These are phyloP conservation scores for Echites panduratus DNA, from an alignment of 257 asterid genomes.

Conservation along the genomic window DNA sequence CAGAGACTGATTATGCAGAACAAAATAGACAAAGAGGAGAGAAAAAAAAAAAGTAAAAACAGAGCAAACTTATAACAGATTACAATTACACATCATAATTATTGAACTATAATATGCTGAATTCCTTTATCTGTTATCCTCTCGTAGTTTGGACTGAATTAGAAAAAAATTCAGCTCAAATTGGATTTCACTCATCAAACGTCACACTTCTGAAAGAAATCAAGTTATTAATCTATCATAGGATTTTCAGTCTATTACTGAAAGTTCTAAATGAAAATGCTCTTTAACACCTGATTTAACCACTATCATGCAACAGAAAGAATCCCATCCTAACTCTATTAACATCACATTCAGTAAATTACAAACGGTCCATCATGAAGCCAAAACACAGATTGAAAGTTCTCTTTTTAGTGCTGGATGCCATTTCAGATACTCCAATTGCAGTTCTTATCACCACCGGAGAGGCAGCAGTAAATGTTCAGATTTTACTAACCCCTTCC, in stretches of 20 bases:
- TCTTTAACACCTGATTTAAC: not conserved
- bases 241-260: not conserved
- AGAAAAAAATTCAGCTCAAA: not conserved
- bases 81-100: not conserved
- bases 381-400: not conserved
- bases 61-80: not conserved
- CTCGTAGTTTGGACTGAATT: not conserved
- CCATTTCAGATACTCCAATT: not conserved
- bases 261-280: not conserved
- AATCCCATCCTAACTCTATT: not conserved
- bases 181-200: not conserved
- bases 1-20: slow-evolving; percentile 2
- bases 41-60: not conserved
- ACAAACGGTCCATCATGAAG: not conserved
- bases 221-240: not conserved
- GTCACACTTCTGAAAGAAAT: not conserved
- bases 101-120: not conserved
- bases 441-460: not conserved
- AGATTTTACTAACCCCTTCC: not conserved
- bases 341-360: too few relatives aligned
- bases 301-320: not conserved
- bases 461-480: not conserved
- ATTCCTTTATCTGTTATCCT: not conserved
- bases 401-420: not conserved
- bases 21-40: not conserved